Evolutionary conservation across 192 early-diverging fungal species (phyloP), one percentile per base, ranked within the genome.

Genomic region (Gigaspora rosea): DNA sequence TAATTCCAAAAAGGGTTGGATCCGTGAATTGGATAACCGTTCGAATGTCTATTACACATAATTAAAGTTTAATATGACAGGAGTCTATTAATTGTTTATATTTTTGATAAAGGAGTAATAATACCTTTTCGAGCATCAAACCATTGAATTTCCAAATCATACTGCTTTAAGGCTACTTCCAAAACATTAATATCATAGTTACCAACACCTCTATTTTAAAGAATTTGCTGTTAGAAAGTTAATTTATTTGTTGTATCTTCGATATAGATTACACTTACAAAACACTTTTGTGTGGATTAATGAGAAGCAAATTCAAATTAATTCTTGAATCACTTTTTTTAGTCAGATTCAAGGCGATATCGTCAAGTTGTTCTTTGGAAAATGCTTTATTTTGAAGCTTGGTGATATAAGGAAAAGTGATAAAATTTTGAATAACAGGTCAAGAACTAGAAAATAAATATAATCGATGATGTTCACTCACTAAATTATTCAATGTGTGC

Each of bases 151-250:
- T 76, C 74, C 32, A 76, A 59, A 46, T 20, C 59, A 33, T 32
- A 12, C 35, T 50, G 18, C 22, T 10, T 76, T n/a, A 76, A 22
- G n/a, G 74, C 74, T n/a, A n/a, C 15, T 27, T 65, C 63, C 22
- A 76, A 36, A 48, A 76, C 74, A 65, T 76, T 76, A 32, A 76
- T 52, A 48, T 76, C 74, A 64, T 76, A 76, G 50, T 76, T 50
- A 51, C 74, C 74, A 2, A 65, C 12, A n/a, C 54, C 54, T 0
- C 71, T 73, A 58, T 46, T 36, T n/a, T 13, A 4, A 71, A 54
- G 3, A 54, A 50, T 2, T 13, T 59, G 33, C 15, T 61, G 20
- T 33, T 12, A 35, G 8, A 52, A 20, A 48, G 18, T 18, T 52
- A 56, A 1, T 13, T 18, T 4, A 56, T 64, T 33, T 63, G 27